phyloP scores from a whole-genome alignment of 2,329 filamentous ascomycete species.

The Gaeumannomyces sp. region DNA sequence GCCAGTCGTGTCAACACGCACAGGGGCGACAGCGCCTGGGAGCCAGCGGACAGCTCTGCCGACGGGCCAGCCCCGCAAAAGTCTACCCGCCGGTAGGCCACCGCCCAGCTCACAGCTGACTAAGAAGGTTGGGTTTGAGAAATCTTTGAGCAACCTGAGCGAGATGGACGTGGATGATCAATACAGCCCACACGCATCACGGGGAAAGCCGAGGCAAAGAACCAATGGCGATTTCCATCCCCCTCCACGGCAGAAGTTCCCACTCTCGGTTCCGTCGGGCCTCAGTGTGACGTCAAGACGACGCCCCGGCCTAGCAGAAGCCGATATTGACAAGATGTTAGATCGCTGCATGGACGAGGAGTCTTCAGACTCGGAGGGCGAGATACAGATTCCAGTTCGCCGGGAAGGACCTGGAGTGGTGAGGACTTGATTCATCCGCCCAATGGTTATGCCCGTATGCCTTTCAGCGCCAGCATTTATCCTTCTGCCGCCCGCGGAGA shows the following conservation, averaged over 20 bases:
- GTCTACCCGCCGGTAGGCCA: slow-evolving; percentile 43
- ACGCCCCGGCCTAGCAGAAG: slow-evolving; percentile 40
- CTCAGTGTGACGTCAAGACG: slow-evolving; percentile 34
- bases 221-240: slow-evolving; percentile 31
- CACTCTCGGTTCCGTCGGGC: slow-evolving; percentile 44
- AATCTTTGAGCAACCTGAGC: slow-evolving; percentile 33
- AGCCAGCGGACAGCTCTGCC: slow-evolving; percentile 37
- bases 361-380: slow-evolving; percentile 51
- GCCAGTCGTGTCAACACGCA: slow-evolving; percentile 28
- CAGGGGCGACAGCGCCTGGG: slow-evolving; percentile 14
- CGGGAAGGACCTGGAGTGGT: slow-evolving; percentile 8
- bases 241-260: slow-evolving; percentile 29
- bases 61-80: slow-evolving; percentile 43
- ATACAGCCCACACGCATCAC: slow-evolving; percentile 25
- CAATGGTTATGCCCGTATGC: background rate
- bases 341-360: slow-evolving; percentile 45
- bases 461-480: too few relatives aligned
- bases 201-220: slow-evolving; percentile 37
- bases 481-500: too few relatives aligned
- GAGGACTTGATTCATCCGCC: background rate
- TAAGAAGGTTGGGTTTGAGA: slow-evolving; percentile 44
- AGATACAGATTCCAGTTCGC: slow-evolving; percentile 42
- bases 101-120: slow-evolving; percentile 27
- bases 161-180: slow-evolving; percentile 43
- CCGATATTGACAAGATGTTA: slow-evolving; percentile 54